These are phyloP conservation scores for Sutorius australiensis DNA, from an alignment of 768 basidiomycete genomes.

Conservation along the genomic window DNA sequence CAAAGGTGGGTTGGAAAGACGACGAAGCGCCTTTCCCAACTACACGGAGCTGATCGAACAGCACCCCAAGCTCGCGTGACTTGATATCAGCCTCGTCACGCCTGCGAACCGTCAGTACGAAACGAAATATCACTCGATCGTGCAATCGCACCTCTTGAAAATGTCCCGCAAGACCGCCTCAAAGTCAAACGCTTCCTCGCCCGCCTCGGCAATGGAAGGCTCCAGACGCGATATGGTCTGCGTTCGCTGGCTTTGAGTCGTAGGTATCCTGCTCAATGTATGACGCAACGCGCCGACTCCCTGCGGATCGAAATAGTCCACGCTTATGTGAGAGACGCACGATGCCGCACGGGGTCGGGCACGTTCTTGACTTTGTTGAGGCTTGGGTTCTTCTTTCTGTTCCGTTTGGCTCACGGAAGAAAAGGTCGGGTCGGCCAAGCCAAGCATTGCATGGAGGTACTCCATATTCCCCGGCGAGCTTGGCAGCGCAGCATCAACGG, in stretches of 20 bases:
- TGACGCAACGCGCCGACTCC: conserved; percentile 36
- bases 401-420: not conserved
- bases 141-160: conserved; percentile 18
- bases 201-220: not conserved
- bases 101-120: conserved; percentile 29
- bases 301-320: conserved; percentile 52
- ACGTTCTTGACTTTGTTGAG: not conserved
- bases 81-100: conserved; percentile 47
- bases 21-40: conserved; percentile 56
- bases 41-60: conserved; percentile 56
- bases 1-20: conserved; percentile 55
- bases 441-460: conserved; percentile 9
- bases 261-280: conserved; percentile 15
- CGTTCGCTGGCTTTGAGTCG: conserved; percentile 4
- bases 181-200: conserved; percentile 31
- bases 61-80: conserved; percentile 54
- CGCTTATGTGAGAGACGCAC: conserved; percentile 33
- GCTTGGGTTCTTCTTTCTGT: not conserved
- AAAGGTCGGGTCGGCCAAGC: conserved; percentile 2
- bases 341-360: conserved; percentile 1
- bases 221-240: not conserved
- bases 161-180: conserved; percentile 26
- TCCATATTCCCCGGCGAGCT: conserved; percentile 12
- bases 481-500: conserved; percentile 3
- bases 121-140: not conserved